phyloP scores from a whole-genome alignment of 495 filamentous ascomycete genomes.

The Aspergillus ellipticus region DNA sequence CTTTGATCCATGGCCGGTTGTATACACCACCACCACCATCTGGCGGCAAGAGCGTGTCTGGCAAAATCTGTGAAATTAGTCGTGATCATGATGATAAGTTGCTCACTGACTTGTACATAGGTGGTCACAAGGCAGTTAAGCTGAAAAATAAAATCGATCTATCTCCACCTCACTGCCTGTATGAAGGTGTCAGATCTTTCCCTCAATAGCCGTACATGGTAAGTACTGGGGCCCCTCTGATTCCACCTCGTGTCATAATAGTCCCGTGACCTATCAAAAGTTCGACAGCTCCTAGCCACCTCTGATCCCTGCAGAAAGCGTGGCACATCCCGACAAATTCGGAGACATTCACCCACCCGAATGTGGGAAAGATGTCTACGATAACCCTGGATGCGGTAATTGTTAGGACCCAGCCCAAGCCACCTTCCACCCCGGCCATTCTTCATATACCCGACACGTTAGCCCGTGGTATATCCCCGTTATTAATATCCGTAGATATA shows the following conservation, averaged over 20 bases:
- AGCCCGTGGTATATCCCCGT: neutral
- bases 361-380: neutral
- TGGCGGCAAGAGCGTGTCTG: neutral
- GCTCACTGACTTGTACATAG: neutral
- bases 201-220: neutral
- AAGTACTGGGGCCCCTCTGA: neutral
- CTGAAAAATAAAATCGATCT: neutral
- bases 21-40: neutral
- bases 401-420: neutral
- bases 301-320: neutral
- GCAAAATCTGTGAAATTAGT: neutral
- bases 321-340: neutral
- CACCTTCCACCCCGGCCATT: neutral
- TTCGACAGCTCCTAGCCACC: constrained; percentile 1
- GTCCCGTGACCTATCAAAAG: neutral
- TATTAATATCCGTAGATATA: neutral
- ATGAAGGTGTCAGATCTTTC: neutral
- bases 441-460: neutral
- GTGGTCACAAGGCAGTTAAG: neutral
- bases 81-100: neutral
- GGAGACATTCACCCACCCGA: neutral
- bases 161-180: neutral
- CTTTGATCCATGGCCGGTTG: neutral
- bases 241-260: neutral
- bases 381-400: neutral